Conservation (phyloP, 2,329 filamentous ascomycete genomes). For the Scedosporium minutisporum region DNA sequence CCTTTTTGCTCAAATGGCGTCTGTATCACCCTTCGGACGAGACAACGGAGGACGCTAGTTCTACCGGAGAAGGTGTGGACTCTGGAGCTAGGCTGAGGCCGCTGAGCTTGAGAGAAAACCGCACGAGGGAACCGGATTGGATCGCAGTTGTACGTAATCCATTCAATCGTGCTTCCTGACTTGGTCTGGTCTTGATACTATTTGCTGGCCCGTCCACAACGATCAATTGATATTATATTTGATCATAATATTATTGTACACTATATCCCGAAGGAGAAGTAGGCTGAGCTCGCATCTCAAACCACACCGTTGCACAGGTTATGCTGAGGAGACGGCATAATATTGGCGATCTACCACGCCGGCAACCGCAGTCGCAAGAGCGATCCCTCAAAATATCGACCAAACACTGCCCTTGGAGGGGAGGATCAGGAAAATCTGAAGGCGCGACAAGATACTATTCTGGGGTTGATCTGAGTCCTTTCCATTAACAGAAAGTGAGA, state of each 20-base stretch:
- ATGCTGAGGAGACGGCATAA: not conserved
- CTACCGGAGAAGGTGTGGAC: not conserved
- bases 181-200: no score
- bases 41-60: not conserved
- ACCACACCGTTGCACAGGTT: not conserved
- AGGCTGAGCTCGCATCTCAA: not conserved
- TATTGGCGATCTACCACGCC: not conserved
- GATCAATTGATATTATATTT: no score
- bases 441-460: not conserved
- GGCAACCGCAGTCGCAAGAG: not conserved
- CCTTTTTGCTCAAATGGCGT: not conserved
- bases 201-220: no score
- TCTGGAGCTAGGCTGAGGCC: not conserved
- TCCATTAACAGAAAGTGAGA: not conserved
- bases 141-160: no score
- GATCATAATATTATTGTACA: no score
- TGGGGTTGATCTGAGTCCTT: no score
- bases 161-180: no score
- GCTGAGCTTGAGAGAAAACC: no score
- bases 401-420: no score
- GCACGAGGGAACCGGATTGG: no score
- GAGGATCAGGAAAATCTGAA: not conserved
- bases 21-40: not conserved
- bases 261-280: no score
- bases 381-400: not conserved